A percentile compares a stretch with the other conserved stretches of the same genome.
phyloP scores from a whole-genome alignment of 495 filamentous ascomycete genomes.

The Amphirosellinia nigrospora region DNA sequence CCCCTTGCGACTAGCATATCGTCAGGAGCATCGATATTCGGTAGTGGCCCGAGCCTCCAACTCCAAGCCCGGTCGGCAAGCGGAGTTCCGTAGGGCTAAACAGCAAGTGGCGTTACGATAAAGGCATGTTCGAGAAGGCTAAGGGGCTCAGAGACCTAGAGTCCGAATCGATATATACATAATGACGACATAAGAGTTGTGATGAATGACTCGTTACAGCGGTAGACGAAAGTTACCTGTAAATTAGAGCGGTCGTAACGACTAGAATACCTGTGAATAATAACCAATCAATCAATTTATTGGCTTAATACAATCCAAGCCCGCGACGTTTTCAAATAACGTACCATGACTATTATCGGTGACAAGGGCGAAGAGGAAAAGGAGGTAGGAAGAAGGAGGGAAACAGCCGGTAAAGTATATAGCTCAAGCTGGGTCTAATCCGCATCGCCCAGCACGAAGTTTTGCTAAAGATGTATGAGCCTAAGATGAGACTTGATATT shows the following conservation, averaged over 20 bases:
- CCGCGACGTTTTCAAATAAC: background rate
- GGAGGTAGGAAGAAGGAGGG: background rate
- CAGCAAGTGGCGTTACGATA: slow-evolving; percentile 91
- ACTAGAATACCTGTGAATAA: background rate
- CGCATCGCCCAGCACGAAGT: background rate
- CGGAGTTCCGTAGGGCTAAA: slow-evolving; percentile 75
- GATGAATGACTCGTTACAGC: background rate
- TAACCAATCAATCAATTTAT: background rate
- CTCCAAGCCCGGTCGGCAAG: slow-evolving; percentile 73
- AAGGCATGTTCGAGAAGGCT: slow-evolving; percentile 50
- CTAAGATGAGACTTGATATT: background rate
- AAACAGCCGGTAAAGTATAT: background rate
- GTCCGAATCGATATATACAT: slow-evolving; percentile 43
- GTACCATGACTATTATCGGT: background rate
- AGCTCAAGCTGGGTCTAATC: background rate
- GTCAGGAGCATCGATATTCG: slow-evolving; percentile 57
- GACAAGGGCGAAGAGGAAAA: background rate
- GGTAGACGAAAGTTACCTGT: slow-evolving; percentile 2
- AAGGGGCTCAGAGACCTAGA: slow-evolving; percentile 47
- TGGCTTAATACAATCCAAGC: background rate
- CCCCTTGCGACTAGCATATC: slow-evolving; percentile 46
- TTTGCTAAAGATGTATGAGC: background rate
- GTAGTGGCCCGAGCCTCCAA: slow-evolving; percentile 48
- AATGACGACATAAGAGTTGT: background rate
- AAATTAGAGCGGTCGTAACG: slow-evolving; percentile 2